Conservation (phyloP, 2,329 filamentous ascomycete genomes). For the Zymoseptoria ardabiliae region DNA sequence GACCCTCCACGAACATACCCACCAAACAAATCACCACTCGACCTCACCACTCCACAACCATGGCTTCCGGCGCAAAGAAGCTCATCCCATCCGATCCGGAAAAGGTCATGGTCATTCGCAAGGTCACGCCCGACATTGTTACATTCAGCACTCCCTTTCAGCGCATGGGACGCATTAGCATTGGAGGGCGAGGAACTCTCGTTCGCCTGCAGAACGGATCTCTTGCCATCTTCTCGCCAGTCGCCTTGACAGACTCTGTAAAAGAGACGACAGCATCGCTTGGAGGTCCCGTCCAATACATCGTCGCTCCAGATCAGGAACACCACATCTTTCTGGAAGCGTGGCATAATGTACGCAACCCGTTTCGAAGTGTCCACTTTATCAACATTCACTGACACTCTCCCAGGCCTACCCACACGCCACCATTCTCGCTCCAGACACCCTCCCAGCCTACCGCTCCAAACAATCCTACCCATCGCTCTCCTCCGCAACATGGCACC, state of each 20-base stretch:
- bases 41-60: conserved; percentile 5
- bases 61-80: conserved; percentile 28
- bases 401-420: conserved; percentile 62
- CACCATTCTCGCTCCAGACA: conserved; percentile 73
- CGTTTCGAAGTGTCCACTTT: conserved; percentile 8
- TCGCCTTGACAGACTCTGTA: conserved; percentile 71
- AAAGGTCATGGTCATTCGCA: conserved; percentile 82
- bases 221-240: conserved; percentile 86
- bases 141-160: conserved; percentile 79
- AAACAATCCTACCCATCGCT: conserved; percentile 31
- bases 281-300: conserved; percentile 65
- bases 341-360: conserved; percentile 55
- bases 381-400: background rate
- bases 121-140: conserved; percentile 69
- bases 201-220: conserved; percentile 70
- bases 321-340: conserved; percentile 89
- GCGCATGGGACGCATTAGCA: conserved; percentile 68
- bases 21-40: background rate
- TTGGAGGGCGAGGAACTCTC: conserved; percentile 82
- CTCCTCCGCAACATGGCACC: conserved; percentile 34
- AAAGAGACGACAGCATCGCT: conserved; percentile 51
- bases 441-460: conserved; percentile 72
- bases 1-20: background rate
- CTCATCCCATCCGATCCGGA: conserved; percentile 57
- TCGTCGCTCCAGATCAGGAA: conserved; percentile 81